Base-by-base conservation (phyloP, 257 asterid genomes). In the Solanum rostratum region DNA sequence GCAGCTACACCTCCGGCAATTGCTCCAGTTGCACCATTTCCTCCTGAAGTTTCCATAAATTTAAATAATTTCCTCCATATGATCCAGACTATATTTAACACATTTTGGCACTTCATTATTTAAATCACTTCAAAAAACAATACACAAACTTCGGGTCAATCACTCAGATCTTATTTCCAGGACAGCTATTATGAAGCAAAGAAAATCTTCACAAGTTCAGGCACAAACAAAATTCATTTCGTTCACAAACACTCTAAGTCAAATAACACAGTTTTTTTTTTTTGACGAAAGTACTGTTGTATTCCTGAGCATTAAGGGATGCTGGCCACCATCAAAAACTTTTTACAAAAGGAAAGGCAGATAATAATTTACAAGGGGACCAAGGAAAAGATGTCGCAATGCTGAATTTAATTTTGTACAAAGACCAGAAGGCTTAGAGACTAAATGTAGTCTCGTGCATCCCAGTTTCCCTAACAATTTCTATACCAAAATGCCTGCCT, bases 1-100 rank as follows among this genome's bases (percentile, higher is more conserved):
- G 93, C 93, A 86, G 93, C 93, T 9, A 90, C 93, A 54, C 91
- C 93, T 59, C 92, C 93, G 4, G 93, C 93, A 71, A 90, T 89
- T 46, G 93, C 93, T 84, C 93, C 92, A 57, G 93, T 88, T 49
- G 88, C 90, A 81, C 90, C 84, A 84, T 89, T 89, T 41, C 90
- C 90, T 50, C 92, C 93, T 89, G 85, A 71, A 80, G 81, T 84
- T 81, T 16, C 14, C 10, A 29, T 78, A 82, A 62, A 66, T 6
- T 66, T 63, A 60, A 59, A 43, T 29, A 63, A 27, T 19, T 62
- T 19, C 46, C 85, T 50, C 45, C 54, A 62, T 30, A 81, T 81
- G 69, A 43, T 62, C 54, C 49, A 22, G 78, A 62, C 45, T 49
- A 54, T 18, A 49, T 41, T 46, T 50, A 50, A 50, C 45, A 50